Evolutionary conservation across 495 filamentous ascomycete genomes (phyloP).

Genomic region (Xylaria bambusicola): DNA sequence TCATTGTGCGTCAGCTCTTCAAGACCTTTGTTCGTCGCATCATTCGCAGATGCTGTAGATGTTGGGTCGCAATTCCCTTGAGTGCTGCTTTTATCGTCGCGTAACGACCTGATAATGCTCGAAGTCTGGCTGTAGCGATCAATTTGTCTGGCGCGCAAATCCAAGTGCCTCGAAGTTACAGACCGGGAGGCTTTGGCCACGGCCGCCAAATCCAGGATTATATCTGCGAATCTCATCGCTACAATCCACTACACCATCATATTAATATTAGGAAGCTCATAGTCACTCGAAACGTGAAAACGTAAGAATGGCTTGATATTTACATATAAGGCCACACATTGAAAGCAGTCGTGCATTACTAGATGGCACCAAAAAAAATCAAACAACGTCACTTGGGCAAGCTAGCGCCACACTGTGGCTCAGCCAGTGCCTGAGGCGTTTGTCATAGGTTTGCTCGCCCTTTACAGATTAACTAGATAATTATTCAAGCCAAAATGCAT

Average conservation of each 20-base stretch:
- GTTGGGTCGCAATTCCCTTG: conserved; percentile 50
- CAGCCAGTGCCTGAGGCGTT: not conserved
- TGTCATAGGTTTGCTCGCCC: not conserved
- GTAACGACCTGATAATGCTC: conserved; percentile 67
- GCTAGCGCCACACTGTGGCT: conserved; percentile 35
- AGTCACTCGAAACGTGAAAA: not conserved
- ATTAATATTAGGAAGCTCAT: conserved; percentile 15
- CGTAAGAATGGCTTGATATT: not conserved
- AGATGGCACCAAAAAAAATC: conserved; percentile 4
- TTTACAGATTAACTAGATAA: no score
- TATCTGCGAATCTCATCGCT: conserved; percentile 49
- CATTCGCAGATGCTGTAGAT: conserved; percentile 13
- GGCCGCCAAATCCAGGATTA: conserved; percentile 75
- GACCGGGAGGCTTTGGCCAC: conserved; percentile 75
- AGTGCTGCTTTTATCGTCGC: conserved; percentile 60
- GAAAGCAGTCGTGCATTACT: not conserved
- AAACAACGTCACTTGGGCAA: conserved; percentile 4
- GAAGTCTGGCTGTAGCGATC: conserved; percentile 78
- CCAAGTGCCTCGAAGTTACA: conserved; percentile 77
- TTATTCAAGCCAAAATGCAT: not conserved
- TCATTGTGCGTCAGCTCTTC: not conserved
- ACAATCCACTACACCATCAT: conserved; percentile 15
- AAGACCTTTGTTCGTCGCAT: not conserved
- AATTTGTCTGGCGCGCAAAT: conserved; percentile 73
- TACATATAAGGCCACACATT: not conserved